phyloP scores from a whole-genome alignment of 129 eudicot species.

The Flaveria linearis region DNA sequence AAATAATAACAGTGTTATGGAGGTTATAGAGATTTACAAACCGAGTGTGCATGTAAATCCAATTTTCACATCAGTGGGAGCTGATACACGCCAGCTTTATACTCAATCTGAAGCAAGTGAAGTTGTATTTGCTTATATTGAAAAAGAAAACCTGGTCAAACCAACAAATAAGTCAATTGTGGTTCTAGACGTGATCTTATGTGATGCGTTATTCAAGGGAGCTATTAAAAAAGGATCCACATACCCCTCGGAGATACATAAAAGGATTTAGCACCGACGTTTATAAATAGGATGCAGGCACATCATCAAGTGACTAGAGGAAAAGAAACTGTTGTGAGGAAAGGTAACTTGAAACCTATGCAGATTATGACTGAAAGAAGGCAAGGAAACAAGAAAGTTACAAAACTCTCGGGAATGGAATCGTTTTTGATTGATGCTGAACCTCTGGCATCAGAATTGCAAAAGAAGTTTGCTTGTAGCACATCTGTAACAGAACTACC shows the following conservation, averaged over 20 bases:
- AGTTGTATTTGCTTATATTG: constrained; percentile 67
- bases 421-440: constrained; percentile 82
- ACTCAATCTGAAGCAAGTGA: constrained; percentile 77
- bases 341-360: constrained; percentile 72
- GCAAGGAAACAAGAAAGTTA: constrained; percentile 93
- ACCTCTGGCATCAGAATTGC: constrained; percentile 86
- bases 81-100: constrained; percentile 64
- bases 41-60: constrained; percentile 84
- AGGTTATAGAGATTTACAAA: constrained; percentile 76
- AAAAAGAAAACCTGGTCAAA: constrained; percentile 78
- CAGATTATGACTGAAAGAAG: constrained; percentile 89
- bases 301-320: constrained; percentile 89
- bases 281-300: constrained; percentile 89
- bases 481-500: constrained; percentile 88
- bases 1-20: constrained; percentile 42
- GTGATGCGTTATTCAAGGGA: constrained; percentile 93
- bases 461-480: constrained; percentile 95
- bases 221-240: constrained; percentile 81
- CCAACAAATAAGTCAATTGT: constrained; percentile 64
- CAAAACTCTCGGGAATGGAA: constrained; percentile 85
- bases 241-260: constrained; percentile 91
- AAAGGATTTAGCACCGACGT: constrained; percentile 72
- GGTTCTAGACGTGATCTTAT: constrained; percentile 68
- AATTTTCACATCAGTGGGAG: constrained; percentile 77
- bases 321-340: constrained; percentile 63